Percentiles rank a stretch among this genome's conserved stretches.
These are phyloP conservation scores for Anthoceros angustus DNA, from an alignment of 225 moss, liverwort and hornwort genomes.

Conservation along the genomic window DNA sequence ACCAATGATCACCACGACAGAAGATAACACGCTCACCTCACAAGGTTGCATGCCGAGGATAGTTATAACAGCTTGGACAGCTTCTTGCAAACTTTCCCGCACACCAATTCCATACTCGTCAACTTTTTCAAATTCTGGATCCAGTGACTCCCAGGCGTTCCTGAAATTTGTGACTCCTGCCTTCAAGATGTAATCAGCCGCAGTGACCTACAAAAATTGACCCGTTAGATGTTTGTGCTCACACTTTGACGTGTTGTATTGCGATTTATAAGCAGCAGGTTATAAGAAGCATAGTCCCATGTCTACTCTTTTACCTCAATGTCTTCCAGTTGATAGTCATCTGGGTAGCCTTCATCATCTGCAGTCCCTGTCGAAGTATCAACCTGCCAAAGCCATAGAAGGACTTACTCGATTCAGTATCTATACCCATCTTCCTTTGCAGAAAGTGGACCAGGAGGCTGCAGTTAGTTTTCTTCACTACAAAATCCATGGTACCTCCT, in stretches of 20 bases:
- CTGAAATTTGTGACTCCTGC: conserved; percentile 52
- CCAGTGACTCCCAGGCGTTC: conserved; percentile 61
- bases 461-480: not conserved
- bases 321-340: conserved; percentile 69
- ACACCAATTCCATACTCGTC: conserved; percentile 75
- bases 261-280: not conserved
- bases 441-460: not conserved
- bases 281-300: not conserved
- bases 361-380: conserved; percentile 64
- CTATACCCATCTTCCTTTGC: not conserved
- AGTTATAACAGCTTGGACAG: conserved; percentile 54
- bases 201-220: conserved; percentile 28
- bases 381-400: conserved; percentile 22
- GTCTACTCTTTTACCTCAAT: conserved; percentile 29
- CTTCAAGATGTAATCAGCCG: conserved; percentile 65
- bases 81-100: conserved; percentile 70
- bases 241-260: not conserved
- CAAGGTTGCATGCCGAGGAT: conserved; percentile 78
- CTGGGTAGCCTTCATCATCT: conserved; percentile 79
- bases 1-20: not conserved
- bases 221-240: not conserved
- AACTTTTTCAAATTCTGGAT: conserved; percentile 50
- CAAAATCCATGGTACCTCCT: conserved; percentile 27
- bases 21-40: conserved; percentile 33
- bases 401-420: not conserved